A percentile compares a stretch with the other conserved stretches of the same genome.
phyloP scores from a whole-genome alignment of 1,139 yeast species.

The Geotrichum australiense region DNA sequence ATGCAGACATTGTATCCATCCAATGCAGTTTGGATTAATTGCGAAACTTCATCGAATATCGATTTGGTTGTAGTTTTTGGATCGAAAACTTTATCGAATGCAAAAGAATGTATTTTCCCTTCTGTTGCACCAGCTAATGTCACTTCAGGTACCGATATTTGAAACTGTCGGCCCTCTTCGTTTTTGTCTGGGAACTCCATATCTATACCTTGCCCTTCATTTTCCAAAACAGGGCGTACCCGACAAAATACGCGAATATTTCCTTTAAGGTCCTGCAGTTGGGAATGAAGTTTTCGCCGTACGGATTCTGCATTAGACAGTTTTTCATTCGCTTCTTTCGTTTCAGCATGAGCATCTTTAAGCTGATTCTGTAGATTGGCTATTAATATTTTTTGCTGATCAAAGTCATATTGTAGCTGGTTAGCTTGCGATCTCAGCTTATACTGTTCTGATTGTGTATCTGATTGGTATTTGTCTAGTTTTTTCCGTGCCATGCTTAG shows the following conservation, averaged over 20 bases:
- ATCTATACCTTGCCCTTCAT: slow-evolving; percentile 32
- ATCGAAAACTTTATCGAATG: slow-evolving; percentile 73
- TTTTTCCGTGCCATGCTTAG: not conserved
- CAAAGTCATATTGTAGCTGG: not conserved
- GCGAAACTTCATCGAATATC: slow-evolving; percentile 78
- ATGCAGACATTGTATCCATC: slow-evolving; percentile 92
- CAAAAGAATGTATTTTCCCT: slow-evolving; percentile 37
- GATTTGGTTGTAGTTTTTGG: slow-evolving; percentile 48
- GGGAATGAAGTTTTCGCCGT: slow-evolving; percentile 65
- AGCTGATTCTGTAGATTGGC: not conserved
- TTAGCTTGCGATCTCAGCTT: not conserved
- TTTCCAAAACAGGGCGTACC: slow-evolving; percentile 38
- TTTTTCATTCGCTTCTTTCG: slow-evolving; percentile 14
- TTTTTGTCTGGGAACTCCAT: slow-evolving; percentile 48
- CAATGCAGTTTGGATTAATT: slow-evolving; percentile 76
- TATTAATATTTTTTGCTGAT: slow-evolving; percentile 3
- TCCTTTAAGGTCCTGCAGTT: slow-evolving; percentile 80
- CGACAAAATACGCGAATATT: slow-evolving; percentile 89
- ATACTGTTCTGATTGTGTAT: slow-evolving; percentile 5
- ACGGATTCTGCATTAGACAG: slow-evolving; percentile 42
- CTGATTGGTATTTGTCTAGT: not conserved
- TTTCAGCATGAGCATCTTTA: not conserved
- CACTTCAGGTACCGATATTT: slow-evolving; percentile 23
- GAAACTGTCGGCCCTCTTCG: slow-evolving; percentile 42
- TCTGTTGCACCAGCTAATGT: slow-evolving; percentile 8